phyloP scores from a whole-genome alignment of 495 filamentous ascomycete genomes.

The Penicillium diatomitis region DNA sequence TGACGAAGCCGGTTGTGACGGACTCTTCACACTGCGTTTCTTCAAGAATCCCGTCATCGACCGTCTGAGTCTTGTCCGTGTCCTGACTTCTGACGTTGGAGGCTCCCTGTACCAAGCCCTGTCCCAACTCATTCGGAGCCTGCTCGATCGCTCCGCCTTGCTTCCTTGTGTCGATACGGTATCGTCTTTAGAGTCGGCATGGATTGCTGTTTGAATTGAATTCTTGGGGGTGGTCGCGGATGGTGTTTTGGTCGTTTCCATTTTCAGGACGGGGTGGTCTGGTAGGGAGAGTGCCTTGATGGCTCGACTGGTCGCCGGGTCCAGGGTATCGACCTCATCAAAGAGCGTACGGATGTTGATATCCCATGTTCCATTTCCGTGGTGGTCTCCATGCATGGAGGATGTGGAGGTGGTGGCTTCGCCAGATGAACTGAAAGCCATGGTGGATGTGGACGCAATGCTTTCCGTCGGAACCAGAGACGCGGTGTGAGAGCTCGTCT shows the following conservation, averaged over 20 bases:
- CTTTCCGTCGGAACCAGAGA: constrained; percentile 10
- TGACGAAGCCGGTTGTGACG: constrained; percentile 9
- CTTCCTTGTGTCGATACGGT: too few relatives aligned
- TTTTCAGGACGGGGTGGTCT: constrained; percentile 14
- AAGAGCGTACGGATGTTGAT: constrained; percentile 9
- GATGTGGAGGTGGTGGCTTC: constrained; percentile 7
- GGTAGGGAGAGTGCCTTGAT: constrained; percentile 4
- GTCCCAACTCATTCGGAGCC: neutral
- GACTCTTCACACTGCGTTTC: constrained; percentile 4
- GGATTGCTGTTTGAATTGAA: neutral
- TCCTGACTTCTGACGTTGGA: neutral
- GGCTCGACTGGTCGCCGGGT: constrained; percentile 1
- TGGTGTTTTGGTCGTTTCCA: constrained; percentile 11
- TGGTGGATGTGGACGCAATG: constrained; percentile 9
- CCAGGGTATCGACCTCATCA: constrained; percentile 7
- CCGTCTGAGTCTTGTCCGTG: constrained; percentile 3
- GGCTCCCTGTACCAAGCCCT: neutral
- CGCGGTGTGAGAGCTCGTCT: constrained; percentile 5
- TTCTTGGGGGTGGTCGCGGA: constrained; percentile 5
- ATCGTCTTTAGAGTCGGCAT: too few relatives aligned
- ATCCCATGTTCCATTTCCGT: constrained; percentile 4
- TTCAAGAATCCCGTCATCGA: constrained; percentile 13
- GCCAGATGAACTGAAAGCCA: constrained; percentile 6
- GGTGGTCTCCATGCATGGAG: constrained; percentile 2
- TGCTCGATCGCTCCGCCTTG: neutral